phyloP scores from a whole-genome alignment of 441 rosid species.

The Corymbia citriodora region DNA sequence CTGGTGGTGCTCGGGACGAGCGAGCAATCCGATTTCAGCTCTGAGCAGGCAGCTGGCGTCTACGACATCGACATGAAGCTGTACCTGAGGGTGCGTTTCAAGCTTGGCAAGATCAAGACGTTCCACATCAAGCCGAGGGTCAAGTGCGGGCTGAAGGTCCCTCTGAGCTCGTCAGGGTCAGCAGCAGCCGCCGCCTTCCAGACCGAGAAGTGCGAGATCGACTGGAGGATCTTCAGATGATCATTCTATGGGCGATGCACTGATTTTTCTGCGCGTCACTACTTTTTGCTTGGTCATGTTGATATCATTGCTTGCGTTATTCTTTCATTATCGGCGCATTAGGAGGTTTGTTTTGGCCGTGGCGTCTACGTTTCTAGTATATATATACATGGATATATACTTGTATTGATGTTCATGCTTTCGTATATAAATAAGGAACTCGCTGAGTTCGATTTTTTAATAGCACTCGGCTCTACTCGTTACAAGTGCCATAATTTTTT shows the following conservation, averaged over 20 bases:
- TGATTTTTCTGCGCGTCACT: background rate
- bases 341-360: background rate
- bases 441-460: background rate
- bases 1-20: slow-evolving; percentile 24
- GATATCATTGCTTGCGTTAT: background rate
- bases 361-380: background rate
- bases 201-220: background rate
- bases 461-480: background rate
- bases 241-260: background rate
- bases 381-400: background rate
- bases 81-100: slow-evolving; percentile 52
- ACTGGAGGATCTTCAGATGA: background rate
- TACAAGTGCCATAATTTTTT: background rate
- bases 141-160: slow-evolving; percentile 58
- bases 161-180: background rate
- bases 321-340: background rate
- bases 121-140: slow-evolving; percentile 44
- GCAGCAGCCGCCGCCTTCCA: background rate
- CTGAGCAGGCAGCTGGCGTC: slow-evolving; percentile 30
- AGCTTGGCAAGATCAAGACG: slow-evolving; percentile 45
- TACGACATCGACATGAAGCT: slow-evolving; percentile 51
- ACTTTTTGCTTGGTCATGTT: background rate
- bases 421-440: background rate
- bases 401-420: background rate
- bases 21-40: slow-evolving; percentile 16